These are phyloP conservation scores for Cyclostephanos invisitatus DNA, from an alignment of 108 stramenopile genomes.

Conservation along the genomic window DNA sequence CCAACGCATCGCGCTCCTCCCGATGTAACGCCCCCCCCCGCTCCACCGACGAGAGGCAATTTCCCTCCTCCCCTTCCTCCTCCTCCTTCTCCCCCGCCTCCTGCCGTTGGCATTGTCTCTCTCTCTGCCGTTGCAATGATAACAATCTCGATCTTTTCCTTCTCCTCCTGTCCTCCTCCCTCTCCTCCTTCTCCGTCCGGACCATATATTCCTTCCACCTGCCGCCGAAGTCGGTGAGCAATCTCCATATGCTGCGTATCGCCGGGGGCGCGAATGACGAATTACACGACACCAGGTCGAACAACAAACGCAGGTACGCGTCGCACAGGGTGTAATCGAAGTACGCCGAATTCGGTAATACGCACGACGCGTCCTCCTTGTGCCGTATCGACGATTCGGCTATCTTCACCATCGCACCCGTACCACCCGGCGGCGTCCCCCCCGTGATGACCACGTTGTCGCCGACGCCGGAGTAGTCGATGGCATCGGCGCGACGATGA, in stretches of 20 bases:
- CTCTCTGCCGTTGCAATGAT: not conserved
- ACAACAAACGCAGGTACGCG: conserved; percentile 44
- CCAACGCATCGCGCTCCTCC: conserved; percentile 5
- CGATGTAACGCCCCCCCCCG: not conserved
- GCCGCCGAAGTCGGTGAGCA: conserved; percentile 36
- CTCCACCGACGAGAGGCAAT: too few relatives aligned
- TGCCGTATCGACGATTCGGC: conserved; percentile 27
- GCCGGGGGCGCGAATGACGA: conserved; percentile 36
- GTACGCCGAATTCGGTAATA: conserved; percentile 28
- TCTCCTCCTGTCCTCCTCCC: conserved; percentile 6
- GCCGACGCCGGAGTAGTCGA: not conserved
- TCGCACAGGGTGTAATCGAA: conserved; percentile 45
- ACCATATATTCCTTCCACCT: conserved; percentile 23
- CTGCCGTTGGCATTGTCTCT: not conserved
- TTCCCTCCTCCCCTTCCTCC: conserved; percentile 2
- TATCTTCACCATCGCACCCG: conserved; percentile 18
- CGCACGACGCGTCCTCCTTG: conserved; percentile 23
- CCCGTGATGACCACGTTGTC: not conserved
- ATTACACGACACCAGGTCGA: conserved; percentile 38
- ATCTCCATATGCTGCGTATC: conserved; percentile 31
- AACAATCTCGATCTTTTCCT: not conserved
- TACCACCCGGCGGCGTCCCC: not conserved
- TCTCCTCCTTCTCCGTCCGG: conserved; percentile 7
- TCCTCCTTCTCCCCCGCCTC: not conserved
- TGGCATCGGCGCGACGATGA: not conserved